A percentile compares a stretch with the other conserved stretches of the same genome.
These are phyloP conservation scores for Eucalyptus guilfoylei DNA, from an alignment of 345 rosid species.

Conservation along the genomic window DNA sequence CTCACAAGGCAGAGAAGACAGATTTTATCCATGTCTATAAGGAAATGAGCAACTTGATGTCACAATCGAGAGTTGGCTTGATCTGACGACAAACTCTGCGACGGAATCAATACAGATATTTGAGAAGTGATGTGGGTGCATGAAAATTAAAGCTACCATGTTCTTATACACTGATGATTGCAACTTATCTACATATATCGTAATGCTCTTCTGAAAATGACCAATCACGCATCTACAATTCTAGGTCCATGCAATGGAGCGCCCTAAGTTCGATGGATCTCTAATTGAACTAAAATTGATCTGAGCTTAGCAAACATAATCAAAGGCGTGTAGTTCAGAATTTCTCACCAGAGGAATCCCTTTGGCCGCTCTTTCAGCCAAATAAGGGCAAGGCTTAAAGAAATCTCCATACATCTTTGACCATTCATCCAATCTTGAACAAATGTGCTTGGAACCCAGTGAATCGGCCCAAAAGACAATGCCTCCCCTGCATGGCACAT, in stretches of 20 bases:
- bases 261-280: not conserved
- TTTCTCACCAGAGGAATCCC: constrained; percentile 18
- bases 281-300: not conserved
- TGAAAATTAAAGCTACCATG: not conserved
- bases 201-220: not conserved
- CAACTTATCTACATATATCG: not conserved
- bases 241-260: not conserved
- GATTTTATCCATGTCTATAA: not conserved
- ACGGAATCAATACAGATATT: not conserved
- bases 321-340: not conserved
- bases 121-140: not conserved
- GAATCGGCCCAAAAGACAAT: constrained; percentile 39
- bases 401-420: constrained; percentile 23
- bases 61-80: constrained; percentile 15
- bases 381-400: constrained; percentile 30
- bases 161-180: not conserved
- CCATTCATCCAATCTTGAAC: constrained; percentile 38
- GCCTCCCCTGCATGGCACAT: constrained; percentile 22
- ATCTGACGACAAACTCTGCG: constrained; percentile 52
- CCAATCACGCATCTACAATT: not conserved
- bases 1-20: not conserved
- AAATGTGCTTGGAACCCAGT: constrained; percentile 10
- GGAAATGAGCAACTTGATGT: not conserved
- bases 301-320: not conserved
- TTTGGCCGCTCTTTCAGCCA: constrained; percentile 28